Evolutionary conservation across 768 basidiomycete genomes (phyloP).

Genomic region (Tremella fuciformis): DNA sequence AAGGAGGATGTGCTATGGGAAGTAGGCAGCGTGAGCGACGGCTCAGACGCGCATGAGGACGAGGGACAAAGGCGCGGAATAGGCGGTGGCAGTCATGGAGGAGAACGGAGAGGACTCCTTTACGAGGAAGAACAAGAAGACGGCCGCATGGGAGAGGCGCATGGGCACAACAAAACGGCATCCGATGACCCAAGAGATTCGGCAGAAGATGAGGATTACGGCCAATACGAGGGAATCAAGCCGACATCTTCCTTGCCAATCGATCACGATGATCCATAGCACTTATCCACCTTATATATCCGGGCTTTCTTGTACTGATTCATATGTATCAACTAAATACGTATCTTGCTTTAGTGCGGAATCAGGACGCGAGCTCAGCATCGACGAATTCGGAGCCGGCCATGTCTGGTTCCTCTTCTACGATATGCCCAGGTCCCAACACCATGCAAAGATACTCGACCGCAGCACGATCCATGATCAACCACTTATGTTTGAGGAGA

Average conservation of each 20-base stretch:
- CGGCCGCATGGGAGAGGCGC: background rate
- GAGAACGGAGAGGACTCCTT: conserved; percentile 24
- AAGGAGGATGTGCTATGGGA: conserved; percentile 26
- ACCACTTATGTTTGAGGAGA: conserved; percentile 73
- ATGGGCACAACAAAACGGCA: background rate
- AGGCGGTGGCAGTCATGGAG: conserved; percentile 11
- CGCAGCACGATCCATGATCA: conserved; percentile 76
- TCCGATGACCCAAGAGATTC: conserved; percentile 16
- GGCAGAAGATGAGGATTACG: conserved; percentile 38
- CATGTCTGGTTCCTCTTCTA: background rate
- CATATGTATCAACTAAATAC: too few species aligned
- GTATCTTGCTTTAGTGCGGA: too few species aligned
- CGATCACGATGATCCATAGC: too few species aligned
- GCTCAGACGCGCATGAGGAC: conserved; percentile 18
- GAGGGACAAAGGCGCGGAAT: conserved; percentile 10
- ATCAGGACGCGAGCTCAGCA: background rate
- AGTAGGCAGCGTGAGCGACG: conserved; percentile 25
- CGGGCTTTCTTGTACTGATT: too few species aligned
- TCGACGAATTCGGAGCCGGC: background rate
- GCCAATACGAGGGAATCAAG: conserved; percentile 39
- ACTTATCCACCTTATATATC: too few species aligned
- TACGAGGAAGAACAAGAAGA: conserved; percentile 19
- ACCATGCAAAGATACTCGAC: conserved; percentile 56
- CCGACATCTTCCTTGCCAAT: background rate
- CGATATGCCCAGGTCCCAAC: too few species aligned